Percentiles rank a stretch among this genome's conserved stretches.
phyloP scores from a whole-genome alignment of 2,329 filamentous ascomycete genomes.

The Ceratocystis eucalypticola region DNA sequence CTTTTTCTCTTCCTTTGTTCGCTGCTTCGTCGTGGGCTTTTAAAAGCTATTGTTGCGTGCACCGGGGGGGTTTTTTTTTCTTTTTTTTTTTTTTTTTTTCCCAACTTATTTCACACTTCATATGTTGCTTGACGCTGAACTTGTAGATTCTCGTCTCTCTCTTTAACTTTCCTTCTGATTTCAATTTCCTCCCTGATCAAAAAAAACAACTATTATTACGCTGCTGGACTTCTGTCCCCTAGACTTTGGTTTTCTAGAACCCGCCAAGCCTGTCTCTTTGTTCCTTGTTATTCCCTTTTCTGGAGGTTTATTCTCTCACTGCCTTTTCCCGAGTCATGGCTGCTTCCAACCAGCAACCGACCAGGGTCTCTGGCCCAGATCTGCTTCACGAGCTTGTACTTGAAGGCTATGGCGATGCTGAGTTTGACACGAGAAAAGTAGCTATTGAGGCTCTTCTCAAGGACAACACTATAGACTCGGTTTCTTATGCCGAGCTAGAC shows the following conservation, averaged over 20 bases:
- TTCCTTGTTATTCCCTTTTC: background rate
- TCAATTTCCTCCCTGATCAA: background rate
- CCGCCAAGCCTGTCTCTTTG: background rate
- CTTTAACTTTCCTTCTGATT: background rate
- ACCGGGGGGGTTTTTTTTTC: too few species aligned
- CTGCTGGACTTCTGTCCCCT: too few species aligned
- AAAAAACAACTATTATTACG: too few species aligned
- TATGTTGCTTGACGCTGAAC: background rate
- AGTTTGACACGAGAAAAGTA: background rate
- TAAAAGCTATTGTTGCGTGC: background rate
- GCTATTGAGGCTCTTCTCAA: background rate
- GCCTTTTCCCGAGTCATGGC: background rate
- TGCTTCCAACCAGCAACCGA: constrained; percentile 31
- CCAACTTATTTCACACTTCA: too few species aligned
- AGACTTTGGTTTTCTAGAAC: background rate
- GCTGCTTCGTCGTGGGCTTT: background rate
- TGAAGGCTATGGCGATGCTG: background rate
- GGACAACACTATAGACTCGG: background rate
- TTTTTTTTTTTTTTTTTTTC: background rate
- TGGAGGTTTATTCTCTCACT: background rate
- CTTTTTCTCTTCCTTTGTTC: background rate
- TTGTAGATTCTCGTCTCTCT: background rate
- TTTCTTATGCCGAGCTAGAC: constrained; percentile 7
- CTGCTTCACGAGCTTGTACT: constrained; percentile 47
- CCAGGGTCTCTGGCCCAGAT: constrained; percentile 30